Percentiles rank a stretch among this genome's conserved stretches.
These are phyloP conservation scores for Hymenoscyphus occultus DNA, from an alignment of 2,329 filamentous ascomycete species.

Conservation along the genomic window DNA sequence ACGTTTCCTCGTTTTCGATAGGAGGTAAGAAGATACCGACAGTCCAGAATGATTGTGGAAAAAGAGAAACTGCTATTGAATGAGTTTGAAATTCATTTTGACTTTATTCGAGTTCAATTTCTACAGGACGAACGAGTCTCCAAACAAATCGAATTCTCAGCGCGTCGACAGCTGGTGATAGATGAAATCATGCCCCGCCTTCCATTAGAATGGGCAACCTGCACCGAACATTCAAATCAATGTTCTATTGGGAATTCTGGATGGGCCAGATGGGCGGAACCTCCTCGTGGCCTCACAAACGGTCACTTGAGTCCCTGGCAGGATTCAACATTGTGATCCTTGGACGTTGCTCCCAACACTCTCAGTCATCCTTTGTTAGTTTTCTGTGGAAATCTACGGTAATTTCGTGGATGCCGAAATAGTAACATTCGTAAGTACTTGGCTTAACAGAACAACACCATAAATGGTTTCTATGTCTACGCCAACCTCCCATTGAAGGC, in stretches of 20 bases:
- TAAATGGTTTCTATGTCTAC: not conserved
- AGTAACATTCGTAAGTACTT: no score
- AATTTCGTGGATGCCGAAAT: no score
- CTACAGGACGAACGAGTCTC: not conserved
- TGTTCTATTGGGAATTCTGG: not conserved
- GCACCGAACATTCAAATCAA: not conserved
- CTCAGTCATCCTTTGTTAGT: no score
- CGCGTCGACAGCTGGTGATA: not conserved
- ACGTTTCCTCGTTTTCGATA: not conserved
- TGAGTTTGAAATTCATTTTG: not conserved
- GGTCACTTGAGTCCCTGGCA: not conserved
- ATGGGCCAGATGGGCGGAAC: not conserved
- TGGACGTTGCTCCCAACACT: not conserved
- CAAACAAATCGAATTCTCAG: not conserved
- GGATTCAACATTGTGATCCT: not conserved
- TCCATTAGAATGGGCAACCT: not conserved
- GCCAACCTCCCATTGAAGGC: not conserved
- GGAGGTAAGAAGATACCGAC: not conserved
- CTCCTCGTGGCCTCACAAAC: not conserved
- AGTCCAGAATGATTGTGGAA: not conserved
- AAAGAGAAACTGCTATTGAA: not conserved
- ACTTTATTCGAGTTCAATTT: not conserved
- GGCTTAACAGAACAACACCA: not conserved
- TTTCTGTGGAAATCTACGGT: no score
- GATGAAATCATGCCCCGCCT: not conserved